Evolutionary conservation across 129 eudicot genomes (phyloP).

Genomic region (Erigeron canadensis): DNA sequence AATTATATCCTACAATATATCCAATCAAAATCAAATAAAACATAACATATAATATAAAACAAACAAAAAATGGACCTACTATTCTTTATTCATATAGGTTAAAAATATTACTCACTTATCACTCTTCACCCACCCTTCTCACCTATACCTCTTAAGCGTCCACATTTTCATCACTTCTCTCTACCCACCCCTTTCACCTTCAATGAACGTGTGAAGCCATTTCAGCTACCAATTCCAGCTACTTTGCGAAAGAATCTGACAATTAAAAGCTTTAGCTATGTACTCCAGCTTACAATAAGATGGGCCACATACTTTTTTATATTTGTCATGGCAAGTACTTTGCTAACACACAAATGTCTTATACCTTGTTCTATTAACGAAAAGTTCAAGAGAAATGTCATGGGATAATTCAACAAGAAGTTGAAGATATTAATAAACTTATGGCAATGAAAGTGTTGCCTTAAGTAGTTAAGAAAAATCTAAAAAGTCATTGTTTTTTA

Average conservation of each 20-base stretch:
- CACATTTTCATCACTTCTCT: too few relatives aligned
- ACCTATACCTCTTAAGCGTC: too few relatives aligned
- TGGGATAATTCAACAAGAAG: constrained; percentile 10
- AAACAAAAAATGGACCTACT: too few relatives aligned
- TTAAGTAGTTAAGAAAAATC: constrained; percentile 4
- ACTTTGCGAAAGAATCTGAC: too few relatives aligned
- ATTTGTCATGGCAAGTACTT: constrained; percentile 10
- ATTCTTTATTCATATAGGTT: too few relatives aligned
- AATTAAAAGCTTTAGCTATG: too few relatives aligned
- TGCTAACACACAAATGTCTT: constrained; percentile 1
- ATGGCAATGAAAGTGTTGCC: not conserved
- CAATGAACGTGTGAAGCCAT: not conserved
- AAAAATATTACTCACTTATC: too few relatives aligned
- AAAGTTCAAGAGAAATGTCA: constrained; percentile 21
- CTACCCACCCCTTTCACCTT: too few relatives aligned
- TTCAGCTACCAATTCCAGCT: not conserved
- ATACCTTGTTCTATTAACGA: not conserved
- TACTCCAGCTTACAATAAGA: not conserved
- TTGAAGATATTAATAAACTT: not conserved
- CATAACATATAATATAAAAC: too few relatives aligned
- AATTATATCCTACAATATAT: too few relatives aligned
- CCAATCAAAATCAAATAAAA: too few relatives aligned
- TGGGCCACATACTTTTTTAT: not conserved
- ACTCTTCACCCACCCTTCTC: too few relatives aligned
- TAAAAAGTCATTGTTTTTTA: constrained; percentile 14